Evolutionary conservation across 1,284 basidiomycete genomes (phyloP), one percentile per base, ranked within the genome.

Genomic region (Papiliotrema laurentii): DNA sequence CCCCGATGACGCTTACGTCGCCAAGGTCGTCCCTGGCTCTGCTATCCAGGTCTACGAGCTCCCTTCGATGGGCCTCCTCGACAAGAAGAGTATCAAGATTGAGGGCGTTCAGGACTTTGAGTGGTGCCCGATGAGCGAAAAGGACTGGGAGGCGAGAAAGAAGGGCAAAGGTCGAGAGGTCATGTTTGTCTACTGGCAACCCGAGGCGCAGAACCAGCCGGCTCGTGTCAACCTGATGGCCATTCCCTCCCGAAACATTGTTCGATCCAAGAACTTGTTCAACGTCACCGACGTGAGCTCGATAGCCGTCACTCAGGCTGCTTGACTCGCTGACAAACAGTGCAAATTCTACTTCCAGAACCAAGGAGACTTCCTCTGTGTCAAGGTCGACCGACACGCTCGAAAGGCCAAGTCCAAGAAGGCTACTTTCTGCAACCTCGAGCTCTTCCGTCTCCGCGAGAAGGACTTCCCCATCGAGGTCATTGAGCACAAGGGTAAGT

Each of bases 281-380:
- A 94, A 94, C 70, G 96, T 99, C 46, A 86, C 91, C 4, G 94
- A 97, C 80, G 91, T 91, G 63, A 63, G 81, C 79, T 5, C 44
- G 24, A 19, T 6, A 25, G 18, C 13, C 24, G 24, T 35, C 27
- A 21, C 30, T 16, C 5, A 3, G 13, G 26, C n/a, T 18, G 35
- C 24, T 30, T n/a, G 1, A 4, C 35, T 10, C 24, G 33, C 44
- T 44, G 46, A 47, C 30, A 28, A 24, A 40, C 62, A 96, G 91
- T 97, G 93, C 76, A 97, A 97, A 78, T 81, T 99, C 41, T 87
- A 89, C 76, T 99, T 92, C 93, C 96, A 99, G 77, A 96, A 94
- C 67, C 89, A 96, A 71, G 96, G 96, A 44, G 93, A 98, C 75
- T 98, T 91, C 79, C 82, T 99, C 24, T 98, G 96, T 66, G 96